phyloP scores from a whole-genome alignment of 2,329 filamentous ascomycete genomes.

The Paraphaeosphaeria sporulosa region DNA sequence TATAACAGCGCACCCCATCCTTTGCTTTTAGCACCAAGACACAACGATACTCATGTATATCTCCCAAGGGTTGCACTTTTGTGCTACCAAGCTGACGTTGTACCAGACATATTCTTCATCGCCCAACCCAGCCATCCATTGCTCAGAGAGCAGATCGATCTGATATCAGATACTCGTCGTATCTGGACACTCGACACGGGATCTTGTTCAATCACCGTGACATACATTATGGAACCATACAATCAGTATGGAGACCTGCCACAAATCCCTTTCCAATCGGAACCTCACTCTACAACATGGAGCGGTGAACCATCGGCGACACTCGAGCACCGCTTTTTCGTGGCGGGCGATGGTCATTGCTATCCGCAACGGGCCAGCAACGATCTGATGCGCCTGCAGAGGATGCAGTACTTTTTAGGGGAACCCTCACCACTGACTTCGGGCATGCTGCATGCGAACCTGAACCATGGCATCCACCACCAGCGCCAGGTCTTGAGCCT shows the following conservation, averaged over 20 bases:
- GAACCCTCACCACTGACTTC: constrained; percentile 36
- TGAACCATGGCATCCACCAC: constrained; percentile 22
- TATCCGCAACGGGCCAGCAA: constrained; percentile 20
- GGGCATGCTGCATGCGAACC: constrained; percentile 39
- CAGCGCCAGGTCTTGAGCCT: constrained; percentile 25
- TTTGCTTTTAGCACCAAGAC: background rate
- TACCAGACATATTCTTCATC: background rate
- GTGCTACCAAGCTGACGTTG: background rate
- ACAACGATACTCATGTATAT: background rate
- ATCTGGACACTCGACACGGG: background rate
- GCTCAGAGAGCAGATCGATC: background rate
- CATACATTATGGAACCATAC: constrained; percentile 16
- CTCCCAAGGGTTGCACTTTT: too few species aligned
- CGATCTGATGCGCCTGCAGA: constrained; percentile 33
- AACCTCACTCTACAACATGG: constrained; percentile 25
- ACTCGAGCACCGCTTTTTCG: constrained; percentile 29
- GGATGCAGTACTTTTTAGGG: constrained; percentile 46
- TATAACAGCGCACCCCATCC: background rate
- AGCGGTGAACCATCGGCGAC: constrained; percentile 14
- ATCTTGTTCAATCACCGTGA: background rate
- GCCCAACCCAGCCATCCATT: background rate
- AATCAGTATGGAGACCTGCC: constrained; percentile 40
- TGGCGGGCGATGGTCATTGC: constrained; percentile 16
- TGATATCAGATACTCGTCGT: background rate
- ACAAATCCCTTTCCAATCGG: constrained; percentile 36